Percentiles rank a stretch among this genome's conserved stretches.
Evolutionary conservation across 1,284 basidiomycete genomes (phyloP).

Genomic region (Trametes versicolor): DNA sequence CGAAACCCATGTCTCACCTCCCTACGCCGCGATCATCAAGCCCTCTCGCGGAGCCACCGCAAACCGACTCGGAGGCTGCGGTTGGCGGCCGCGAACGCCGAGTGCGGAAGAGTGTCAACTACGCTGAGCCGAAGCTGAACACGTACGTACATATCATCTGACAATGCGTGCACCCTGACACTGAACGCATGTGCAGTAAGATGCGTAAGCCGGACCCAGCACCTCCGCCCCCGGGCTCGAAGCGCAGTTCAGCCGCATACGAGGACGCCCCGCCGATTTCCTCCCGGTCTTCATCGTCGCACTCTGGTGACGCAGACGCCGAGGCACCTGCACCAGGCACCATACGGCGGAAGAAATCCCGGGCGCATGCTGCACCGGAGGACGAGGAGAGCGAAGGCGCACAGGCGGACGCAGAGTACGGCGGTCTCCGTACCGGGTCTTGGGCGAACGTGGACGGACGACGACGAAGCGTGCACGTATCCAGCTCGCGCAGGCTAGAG

Average conservation of each 20-base stretch:
- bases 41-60: conserved; percentile 51
- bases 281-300: conserved; percentile 36
- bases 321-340: conserved; percentile 36
- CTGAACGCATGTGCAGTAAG: conserved; percentile 62
- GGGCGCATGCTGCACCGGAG: conserved; percentile 55
- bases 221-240: conserved; percentile 46
- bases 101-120: conserved; percentile 84
- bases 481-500: conserved; percentile 39
- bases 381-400: conserved; percentile 69
- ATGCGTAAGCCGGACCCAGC: conserved; percentile 86
- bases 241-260: conserved; percentile 42
- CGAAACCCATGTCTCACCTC: conserved; percentile 45
- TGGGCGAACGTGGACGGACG: conserved; percentile 70
- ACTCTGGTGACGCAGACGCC: conserved; percentile 27
- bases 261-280: conserved; percentile 29
- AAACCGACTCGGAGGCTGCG: conserved; percentile 49
- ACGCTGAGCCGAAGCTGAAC: conserved; percentile 89
- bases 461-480: conserved; percentile 52
- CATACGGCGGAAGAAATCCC: conserved; percentile 62
- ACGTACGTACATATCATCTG: conserved; percentile 65
- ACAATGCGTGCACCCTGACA: conserved; percentile 18
- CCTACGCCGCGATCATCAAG: conserved; percentile 60
- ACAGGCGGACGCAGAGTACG: conserved; percentile 73
- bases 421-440: conserved; percentile 45
- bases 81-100: conserved; percentile 70